These are phyloP conservation scores for Kluyveromyces wickerhamii DNA, from an alignment of 805 yeast genomes.

Conservation along the genomic window DNA sequence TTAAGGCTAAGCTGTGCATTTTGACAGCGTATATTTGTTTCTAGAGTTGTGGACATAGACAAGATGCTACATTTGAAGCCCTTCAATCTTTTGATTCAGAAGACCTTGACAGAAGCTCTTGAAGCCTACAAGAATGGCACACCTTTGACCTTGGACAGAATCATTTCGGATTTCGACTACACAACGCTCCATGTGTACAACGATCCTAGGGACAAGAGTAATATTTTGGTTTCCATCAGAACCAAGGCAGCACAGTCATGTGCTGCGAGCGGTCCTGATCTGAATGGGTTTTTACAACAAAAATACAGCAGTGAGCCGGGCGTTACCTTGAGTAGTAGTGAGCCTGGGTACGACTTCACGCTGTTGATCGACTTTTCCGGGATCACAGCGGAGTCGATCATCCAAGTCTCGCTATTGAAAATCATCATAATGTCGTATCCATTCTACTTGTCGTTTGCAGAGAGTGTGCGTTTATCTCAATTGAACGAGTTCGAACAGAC, in stretches of 20 bases:
- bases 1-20: no score
- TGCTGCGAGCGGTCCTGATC: constrained; percentile 13
- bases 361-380: constrained; percentile 56
- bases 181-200: constrained; percentile 87
- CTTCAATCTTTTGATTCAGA: constrained; percentile 73
- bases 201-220: constrained; percentile 56
- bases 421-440: constrained; percentile 90
- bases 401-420: constrained; percentile 65
- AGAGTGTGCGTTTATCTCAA: constrained; percentile 61
- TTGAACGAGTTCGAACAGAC: constrained; percentile 22
- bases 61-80: constrained; percentile 79
- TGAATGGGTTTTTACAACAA: constrained; percentile 16
- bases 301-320: constrained; percentile 18
- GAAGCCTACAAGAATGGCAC: constrained; percentile 22
- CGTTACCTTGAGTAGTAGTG: constrained; percentile 30
- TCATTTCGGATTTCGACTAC: constrained; percentile 91
- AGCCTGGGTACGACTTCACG: constrained; percentile 77
- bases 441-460: constrained; percentile 73
- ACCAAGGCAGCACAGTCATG: constrained; percentile 29
- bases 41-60: background rate
- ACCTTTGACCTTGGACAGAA: constrained; percentile 58
- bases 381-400: constrained; percentile 47
- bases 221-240: constrained; percentile 21
- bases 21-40: background rate
- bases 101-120: constrained; percentile 60